Evolutionary conservation across 2,329 filamentous ascomycete species (phyloP).

Genomic region (Metarhizium anisopliae): DNA sequence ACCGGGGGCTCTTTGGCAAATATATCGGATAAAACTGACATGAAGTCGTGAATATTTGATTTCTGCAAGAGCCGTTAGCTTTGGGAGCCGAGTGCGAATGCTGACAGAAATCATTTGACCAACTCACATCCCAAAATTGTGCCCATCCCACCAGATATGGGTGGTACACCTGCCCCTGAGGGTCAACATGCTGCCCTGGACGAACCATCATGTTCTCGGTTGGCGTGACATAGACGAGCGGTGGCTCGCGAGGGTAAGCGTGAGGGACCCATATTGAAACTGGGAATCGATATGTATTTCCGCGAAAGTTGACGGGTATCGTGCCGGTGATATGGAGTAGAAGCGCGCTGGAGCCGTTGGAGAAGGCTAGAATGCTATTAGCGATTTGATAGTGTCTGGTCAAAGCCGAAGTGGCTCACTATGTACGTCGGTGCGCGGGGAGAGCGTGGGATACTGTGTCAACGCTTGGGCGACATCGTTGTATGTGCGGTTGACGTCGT

Average conservation of each 20-base stretch:
- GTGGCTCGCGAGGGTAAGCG: conserved; percentile 76
- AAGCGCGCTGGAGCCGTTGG: conserved; percentile 77
- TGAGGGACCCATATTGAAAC: conserved; percentile 90
- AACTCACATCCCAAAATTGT: conserved; percentile 77
- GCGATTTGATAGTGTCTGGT: conserved; percentile 1
- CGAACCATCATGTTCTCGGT: conserved; percentile 82
- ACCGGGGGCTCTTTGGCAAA: conserved; percentile 95
- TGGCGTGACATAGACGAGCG: conserved; percentile 81
- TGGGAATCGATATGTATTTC: conserved; percentile 82
- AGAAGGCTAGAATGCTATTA: conserved; percentile 54
- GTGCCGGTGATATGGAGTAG: conserved; percentile 82
- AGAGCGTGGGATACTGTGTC: conserved; percentile 67
- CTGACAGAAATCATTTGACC: not conserved
- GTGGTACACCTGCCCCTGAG: conserved; percentile 89
- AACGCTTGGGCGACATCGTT: conserved; percentile 81
- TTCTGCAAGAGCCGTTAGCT: conserved; percentile 43
- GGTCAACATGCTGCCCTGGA: conserved; percentile 89
- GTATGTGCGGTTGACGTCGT: conserved; percentile 86
- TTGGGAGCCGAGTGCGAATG: not conserved
- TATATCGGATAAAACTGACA: conserved; percentile 72
- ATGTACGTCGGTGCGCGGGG: conserved; percentile 87
- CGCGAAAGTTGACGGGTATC: conserved; percentile 83
- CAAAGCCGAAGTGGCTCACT: conserved; percentile 48
- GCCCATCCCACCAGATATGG: conserved; percentile 88
- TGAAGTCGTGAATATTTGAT: conserved; percentile 73